Conservation (phyloP, 176 grass and related monocot species). For the Oryza meyeriana region DNA sequence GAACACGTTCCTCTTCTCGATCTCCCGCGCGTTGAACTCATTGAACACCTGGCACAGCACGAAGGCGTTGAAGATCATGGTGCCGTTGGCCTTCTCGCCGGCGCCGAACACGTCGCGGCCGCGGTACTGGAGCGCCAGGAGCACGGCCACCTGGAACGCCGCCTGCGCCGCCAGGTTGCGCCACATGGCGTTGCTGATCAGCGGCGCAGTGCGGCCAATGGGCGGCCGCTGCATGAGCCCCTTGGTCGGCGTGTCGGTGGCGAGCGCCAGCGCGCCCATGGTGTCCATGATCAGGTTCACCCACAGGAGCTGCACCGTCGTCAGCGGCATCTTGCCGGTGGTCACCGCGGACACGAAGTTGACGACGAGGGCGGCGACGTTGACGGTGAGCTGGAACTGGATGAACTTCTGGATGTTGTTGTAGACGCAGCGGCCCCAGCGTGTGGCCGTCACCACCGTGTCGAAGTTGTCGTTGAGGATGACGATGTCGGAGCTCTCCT, state of each 20-base stretch:
- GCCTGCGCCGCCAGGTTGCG: conserved; percentile 67
- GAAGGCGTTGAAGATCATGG: conserved; percentile 87
- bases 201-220: conserved; percentile 58
- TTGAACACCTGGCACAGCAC: conserved; percentile 96
- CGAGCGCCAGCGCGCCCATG: conserved; percentile 73
- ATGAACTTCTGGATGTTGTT: conserved; percentile 88
- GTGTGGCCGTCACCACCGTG: conserved; percentile 62
- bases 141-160: conserved; percentile 55
- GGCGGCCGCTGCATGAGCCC: conserved; percentile 56
- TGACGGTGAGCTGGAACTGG: conserved; percentile 91
- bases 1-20: conserved; percentile 81
- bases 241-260: conserved; percentile 49
- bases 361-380: conserved; percentile 53
- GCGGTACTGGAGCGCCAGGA: conserved; percentile 54
- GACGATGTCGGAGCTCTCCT: conserved; percentile 84
- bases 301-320: conserved; percentile 77
- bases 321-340: conserved; percentile 49
- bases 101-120: conserved; percentile 33
- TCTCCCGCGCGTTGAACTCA: conserved; percentile 81
- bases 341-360: conserved; percentile 55
- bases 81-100: conserved; percentile 57
- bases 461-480: conserved; percentile 86
- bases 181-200: conserved; percentile 93
- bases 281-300: conserved; percentile 90
- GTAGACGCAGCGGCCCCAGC: conserved; percentile 85